Base-by-base conservation (phyloP, 1,284 basidiomycete genomes). In the Marasmius oreades region DNA sequence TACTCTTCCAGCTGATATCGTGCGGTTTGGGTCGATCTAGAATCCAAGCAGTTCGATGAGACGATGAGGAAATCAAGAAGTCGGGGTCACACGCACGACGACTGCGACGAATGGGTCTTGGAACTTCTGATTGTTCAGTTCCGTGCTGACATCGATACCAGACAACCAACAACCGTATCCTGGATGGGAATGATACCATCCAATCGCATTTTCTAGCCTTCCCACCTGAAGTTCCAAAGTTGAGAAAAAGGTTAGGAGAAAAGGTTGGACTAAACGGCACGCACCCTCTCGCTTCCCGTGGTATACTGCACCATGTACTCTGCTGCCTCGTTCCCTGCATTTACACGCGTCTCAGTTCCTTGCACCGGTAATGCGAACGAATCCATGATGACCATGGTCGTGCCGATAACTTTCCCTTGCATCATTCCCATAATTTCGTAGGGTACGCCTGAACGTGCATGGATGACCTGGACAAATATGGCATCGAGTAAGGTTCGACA, bases 361-460 rank as follows among this genome's bases (percentile, higher is more conserved):
- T 98, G 93, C 0, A 99, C 97, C 1, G 96, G 96, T 2, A 99
- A 78, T 2, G 97, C 95, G 62, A 98, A 98, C 3, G 92, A 93
- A 71, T 99, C 97, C 82, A 97, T 89, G 64, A 99, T 86, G 56
- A 98, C 91, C 56, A 98, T 82, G 0, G 93, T 84, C 58, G 84
- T 83, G 7, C 89, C 92, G 44, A 95, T 80, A 23, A 98, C 88
- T 73, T 97, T 97, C 51, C 96, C 96, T 72, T 98, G 94, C 95
- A 99, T 98, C 45, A 98, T 80, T n/a, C n/a, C 96, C 97, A 99
- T 99, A 67, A 99, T 97, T 76, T 99, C 96, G 75, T 98, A 93
- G 55, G 91, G 90, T 2, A 97, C 96, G 51, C 96, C 97, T 5
- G 95, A 98, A 47, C 96, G 86, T 37, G 97, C 96, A 71, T 99